Evolutionary conservation across 2,329 filamentous ascomycete species (phyloP), one percentile per base, ranked within the genome.

Genomic region (Trichoderma koningiopsis): DNA sequence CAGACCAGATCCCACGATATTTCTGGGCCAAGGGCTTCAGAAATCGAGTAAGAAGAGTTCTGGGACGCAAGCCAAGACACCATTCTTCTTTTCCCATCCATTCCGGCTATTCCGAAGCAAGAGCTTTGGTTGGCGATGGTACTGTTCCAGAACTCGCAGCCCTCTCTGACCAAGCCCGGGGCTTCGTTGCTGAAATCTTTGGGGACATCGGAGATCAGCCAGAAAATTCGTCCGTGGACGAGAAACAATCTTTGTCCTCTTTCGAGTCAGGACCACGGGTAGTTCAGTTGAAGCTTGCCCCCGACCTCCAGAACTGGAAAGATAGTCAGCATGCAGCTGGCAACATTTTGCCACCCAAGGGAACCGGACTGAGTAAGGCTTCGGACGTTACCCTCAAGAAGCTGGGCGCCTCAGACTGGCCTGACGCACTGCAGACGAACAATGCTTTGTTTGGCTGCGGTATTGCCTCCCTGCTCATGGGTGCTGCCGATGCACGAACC

Each of bases 371-470:
- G 31, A 70, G 33, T 24, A 66, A 56, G 10, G 71, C 59, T 7
- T 73, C 72, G 2, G 63, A 68, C 16, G n/a, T 24, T 16, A 16
- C 70, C 22, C 59, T 73, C 11, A 43, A 60, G 5, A 70, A 70
- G n/a, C 19, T 73, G 10, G 70, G 72, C 4, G 71, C 70, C 10
- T 24, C 47, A 43, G 61, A 66, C 62, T 73, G 72, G 71, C 72
- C 69, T 19, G 65, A 69, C 14, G 69, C 69, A 22, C n/a, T 72
- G n/a, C 67, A 60, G 52, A 74, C 72, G 24, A 73, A 70, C 69
- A 73, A 73, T 49, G 70, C 72, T 14, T 43, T 74, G 13, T 73
- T 72, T 24, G 72, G 73, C 24, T 72, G 72, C 49, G 72, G 72
- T 27, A 71, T 73, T 7, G 68, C 70, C 55, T 70, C 53, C 47